Percentiles rank a stretch among this genome's conserved stretches.
These are phyloP conservation scores for Scheffersomyces stambukii DNA, from an alignment of 1,139 yeast species.

Conservation along the genomic window DNA sequence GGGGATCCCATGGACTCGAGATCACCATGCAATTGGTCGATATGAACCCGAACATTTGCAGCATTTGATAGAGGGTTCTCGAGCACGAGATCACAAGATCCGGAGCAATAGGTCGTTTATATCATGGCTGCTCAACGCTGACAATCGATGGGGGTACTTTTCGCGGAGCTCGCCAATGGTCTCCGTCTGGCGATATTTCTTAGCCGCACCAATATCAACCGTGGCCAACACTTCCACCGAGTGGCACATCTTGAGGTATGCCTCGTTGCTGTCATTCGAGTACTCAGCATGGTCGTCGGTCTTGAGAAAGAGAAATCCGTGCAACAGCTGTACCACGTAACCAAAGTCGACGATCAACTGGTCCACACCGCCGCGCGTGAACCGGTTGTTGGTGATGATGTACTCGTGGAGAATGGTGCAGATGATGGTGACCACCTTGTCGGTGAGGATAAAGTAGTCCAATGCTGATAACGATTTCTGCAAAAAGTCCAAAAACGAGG, in stretches of 20 bases:
- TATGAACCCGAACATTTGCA: too few relatives aligned
- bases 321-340: conserved; percentile 39
- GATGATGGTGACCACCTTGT: conserved; percentile 42
- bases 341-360: conserved; percentile 56
- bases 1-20: too few relatives aligned
- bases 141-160: conserved; percentile 19
- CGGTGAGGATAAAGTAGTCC: conserved; percentile 26
- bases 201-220: conserved; percentile 19
- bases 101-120: conserved; percentile 27
- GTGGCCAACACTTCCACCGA: conserved; percentile 38
- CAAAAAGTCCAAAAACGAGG: conserved; percentile 32
- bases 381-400: conserved; percentile 60
- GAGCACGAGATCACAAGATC: too few relatives aligned
- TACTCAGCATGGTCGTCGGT: conserved; percentile 9
- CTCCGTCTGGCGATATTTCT: conserved; percentile 7
- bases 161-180: conserved; percentile 17
- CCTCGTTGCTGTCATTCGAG: conserved; percentile 25
- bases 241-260: conserved; percentile 27
- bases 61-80: too few relatives aligned
- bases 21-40: too few relatives aligned
- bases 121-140: conserved; percentile 31
- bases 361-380: conserved; percentile 49
- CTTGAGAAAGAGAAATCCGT: conserved; percentile 16
- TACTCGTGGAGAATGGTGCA: conserved; percentile 52
- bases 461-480: conserved; percentile 23